phyloP scores from a whole-genome alignment of 306 rosid genomes.

The Abrus precatorius region DNA sequence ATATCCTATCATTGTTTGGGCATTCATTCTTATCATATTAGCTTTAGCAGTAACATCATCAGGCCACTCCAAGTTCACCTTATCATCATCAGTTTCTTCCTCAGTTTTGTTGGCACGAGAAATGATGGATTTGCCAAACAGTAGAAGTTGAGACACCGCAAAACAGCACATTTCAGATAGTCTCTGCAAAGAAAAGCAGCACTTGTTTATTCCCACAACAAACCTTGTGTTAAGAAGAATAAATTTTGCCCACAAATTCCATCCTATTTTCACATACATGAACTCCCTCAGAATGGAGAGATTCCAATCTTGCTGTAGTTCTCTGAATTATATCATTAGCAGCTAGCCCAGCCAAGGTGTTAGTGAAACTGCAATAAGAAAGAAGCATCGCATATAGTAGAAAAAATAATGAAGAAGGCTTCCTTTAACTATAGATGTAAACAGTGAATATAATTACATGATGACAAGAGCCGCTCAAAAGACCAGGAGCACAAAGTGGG shows the following conservation, averaged over 20 bases:
- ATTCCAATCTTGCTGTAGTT: conserved; percentile 84
- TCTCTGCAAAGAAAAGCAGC: conserved; percentile 72
- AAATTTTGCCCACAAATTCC: conserved; percentile 26
- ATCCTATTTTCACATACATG: conserved; percentile 69
- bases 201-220: conserved; percentile 22
- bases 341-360: conserved; percentile 77
- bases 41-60: conserved; percentile 89
- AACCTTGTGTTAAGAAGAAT: conserved; percentile 4
- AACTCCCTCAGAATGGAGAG: conserved; percentile 95
- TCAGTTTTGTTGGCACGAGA: conserved; percentile 73
- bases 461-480: conserved; percentile 27
- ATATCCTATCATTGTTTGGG: conserved; percentile 77
- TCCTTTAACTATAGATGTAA: conserved; percentile 10
- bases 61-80: conserved; percentile 81
- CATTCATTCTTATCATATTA: conserved; percentile 82
- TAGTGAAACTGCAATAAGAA: conserved; percentile 73
- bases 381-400: conserved; percentile 31
- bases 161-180: conserved; percentile 94
- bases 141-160: conserved; percentile 85
- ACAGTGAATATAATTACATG: conserved; percentile 29
- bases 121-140: conserved; percentile 82
- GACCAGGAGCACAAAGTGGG: conserved; percentile 5
- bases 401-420: not conserved
- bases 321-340: conserved; percentile 85
- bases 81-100: conserved; percentile 59